These are phyloP conservation scores for Solanum appendiculatum DNA, from an alignment of 257 asterid genomes.

Conservation along the genomic window DNA sequence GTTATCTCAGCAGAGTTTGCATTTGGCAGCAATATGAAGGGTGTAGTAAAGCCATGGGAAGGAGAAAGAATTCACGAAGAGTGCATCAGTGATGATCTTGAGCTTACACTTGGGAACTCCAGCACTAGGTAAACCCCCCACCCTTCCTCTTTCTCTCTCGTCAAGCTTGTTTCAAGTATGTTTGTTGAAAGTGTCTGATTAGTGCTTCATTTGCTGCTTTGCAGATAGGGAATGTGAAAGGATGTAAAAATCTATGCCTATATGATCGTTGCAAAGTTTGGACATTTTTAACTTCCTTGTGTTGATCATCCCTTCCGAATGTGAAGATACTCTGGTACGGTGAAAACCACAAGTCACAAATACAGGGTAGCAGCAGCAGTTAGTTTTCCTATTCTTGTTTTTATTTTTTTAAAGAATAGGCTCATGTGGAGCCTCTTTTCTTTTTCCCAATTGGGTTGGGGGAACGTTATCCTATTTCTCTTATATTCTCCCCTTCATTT, in stretches of 20 bases:
- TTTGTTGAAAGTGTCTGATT: background rate
- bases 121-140: constrained; percentile 44
- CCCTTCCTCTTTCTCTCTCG: background rate
- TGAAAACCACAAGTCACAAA: background rate
- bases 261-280: background rate
- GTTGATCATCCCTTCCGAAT: constrained; percentile 5
- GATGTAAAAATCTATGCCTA: background rate
- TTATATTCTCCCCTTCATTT: background rate
- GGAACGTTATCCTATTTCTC: background rate
- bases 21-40: constrained; percentile 56
- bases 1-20: constrained; percentile 87
- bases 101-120: constrained; percentile 90
- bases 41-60: constrained; percentile 93
- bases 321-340: background rate
- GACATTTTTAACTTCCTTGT: background rate
- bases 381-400: background rate
- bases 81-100: constrained; percentile 87
- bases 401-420: background rate
- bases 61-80: constrained; percentile 97
- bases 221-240: constrained; percentile 29
- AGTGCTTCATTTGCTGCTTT: background rate
- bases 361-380: constrained; percentile 11
- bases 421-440: background rate
- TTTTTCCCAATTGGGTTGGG: background rate
- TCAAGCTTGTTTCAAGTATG: background rate